A percentile compares a stretch with the other conserved stretches of the same genome.
Conservation (phyloP, 2,329 filamentous ascomycete species). For the Cercospora zeina region DNA sequence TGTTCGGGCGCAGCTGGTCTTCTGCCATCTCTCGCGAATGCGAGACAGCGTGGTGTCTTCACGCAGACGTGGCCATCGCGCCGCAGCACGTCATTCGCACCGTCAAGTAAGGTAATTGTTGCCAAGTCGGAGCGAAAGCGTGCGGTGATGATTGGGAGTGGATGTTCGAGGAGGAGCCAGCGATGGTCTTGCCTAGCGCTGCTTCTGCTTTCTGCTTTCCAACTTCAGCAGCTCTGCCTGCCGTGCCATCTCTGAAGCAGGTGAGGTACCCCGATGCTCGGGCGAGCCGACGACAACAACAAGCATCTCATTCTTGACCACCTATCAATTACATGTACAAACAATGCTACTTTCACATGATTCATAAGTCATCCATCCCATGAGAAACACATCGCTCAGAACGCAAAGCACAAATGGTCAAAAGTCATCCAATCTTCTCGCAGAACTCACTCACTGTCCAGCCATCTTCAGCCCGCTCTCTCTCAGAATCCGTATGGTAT, state of each 20-base stretch:
- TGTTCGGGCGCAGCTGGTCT: too few species aligned
- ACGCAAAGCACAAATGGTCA: background rate
- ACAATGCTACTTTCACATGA: background rate
- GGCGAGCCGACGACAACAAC: background rate
- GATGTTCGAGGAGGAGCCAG: background rate
- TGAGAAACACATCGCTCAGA: slow-evolving; percentile 1
- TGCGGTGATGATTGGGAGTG: background rate
- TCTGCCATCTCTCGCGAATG: background rate
- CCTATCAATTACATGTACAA: background rate
- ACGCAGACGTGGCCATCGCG: background rate
- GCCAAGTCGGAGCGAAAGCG: background rate
- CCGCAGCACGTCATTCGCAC: too few species aligned
- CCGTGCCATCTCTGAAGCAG: too few species aligned
- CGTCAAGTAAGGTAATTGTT: background rate
- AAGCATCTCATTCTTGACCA: background rate
- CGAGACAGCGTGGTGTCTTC: background rate
- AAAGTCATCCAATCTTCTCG: background rate
- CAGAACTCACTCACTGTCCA: slow-evolving; percentile 1
- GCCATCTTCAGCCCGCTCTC: slow-evolving; percentile 30
- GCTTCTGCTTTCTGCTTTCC: background rate
- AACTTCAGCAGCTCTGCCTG: too few species aligned
- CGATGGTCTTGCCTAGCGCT: background rate
- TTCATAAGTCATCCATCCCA: background rate
- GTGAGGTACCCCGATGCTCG: background rate
- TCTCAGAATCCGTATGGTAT: slow-evolving; percentile 75